These are phyloP conservation scores for Vanderwaltozyma polyspora DNA, from an alignment of 805 yeast genomes.

Conservation along the genomic window DNA sequence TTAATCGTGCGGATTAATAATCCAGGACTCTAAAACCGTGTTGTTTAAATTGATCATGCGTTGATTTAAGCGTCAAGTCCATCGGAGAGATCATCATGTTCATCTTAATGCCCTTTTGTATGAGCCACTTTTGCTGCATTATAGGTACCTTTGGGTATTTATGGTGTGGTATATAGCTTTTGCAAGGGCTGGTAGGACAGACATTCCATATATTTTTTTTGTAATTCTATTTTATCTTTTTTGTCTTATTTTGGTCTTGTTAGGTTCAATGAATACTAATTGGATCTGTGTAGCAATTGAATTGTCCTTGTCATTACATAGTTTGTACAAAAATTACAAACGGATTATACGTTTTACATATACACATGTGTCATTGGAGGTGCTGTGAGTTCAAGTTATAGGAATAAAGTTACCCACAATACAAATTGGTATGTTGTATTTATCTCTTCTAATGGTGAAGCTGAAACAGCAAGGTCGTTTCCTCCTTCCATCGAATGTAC, in stretches of 20 bases:
- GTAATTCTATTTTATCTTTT: no score
- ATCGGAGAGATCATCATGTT: conserved; percentile 49
- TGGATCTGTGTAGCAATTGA: no score
- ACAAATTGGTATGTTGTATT: conserved; percentile 91
- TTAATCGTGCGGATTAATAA: conserved; percentile 52
- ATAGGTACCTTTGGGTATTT: conserved; percentile 11
- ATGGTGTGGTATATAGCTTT: conserved; percentile 5
- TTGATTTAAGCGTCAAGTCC: conserved; percentile 55
- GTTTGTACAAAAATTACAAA: no score
- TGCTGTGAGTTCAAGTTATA: no score
- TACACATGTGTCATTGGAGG: no score
- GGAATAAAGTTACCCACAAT: conserved; percentile 94
- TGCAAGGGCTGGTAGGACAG: conserved; percentile 62
- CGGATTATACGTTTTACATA: no score
- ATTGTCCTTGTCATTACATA: no score
- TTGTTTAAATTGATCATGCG: conserved; percentile 38
- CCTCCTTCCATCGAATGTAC: conserved; percentile 71
- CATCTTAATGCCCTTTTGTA: conserved; percentile 61
- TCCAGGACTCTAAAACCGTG: conserved; percentile 66
- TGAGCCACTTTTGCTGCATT: conserved; percentile 40
- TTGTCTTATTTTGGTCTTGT: no score
- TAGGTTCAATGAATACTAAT: no score
- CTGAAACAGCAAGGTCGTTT: conserved; percentile 85
- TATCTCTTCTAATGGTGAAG: conserved; percentile 83
- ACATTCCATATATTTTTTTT: conserved; percentile 36